Conservation (phyloP, 768 basidiomycete species). For the Mycena leptocephala region DNA sequence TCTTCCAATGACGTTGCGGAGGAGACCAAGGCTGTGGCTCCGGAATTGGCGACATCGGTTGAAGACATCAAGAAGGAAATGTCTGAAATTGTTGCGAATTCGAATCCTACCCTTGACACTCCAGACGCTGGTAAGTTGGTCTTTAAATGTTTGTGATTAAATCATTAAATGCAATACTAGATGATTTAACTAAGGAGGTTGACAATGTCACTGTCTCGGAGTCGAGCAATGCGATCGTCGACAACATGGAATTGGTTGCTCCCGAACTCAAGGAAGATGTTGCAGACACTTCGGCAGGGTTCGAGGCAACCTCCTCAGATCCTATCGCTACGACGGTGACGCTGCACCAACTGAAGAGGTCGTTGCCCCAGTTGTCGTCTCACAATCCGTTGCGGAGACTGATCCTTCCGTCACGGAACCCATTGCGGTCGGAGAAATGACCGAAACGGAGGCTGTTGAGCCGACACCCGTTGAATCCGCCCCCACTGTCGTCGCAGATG, state of each 20-base stretch:
- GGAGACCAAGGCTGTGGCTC: neutral
- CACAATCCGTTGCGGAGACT: neutral
- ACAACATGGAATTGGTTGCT: neutral
- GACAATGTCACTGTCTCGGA: neutral
- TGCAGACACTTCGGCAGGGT: no score
- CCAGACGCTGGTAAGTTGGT: no score
- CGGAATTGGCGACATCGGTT: neutral
- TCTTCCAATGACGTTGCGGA: neutral
- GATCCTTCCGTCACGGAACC: neutral
- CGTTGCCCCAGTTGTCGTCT: neutral
- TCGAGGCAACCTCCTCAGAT: neutral
- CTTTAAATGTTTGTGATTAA: no score
- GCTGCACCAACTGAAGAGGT: neutral
- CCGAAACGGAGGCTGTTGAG: no score
- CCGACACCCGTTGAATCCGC: neutral
- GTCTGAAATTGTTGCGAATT: no score
- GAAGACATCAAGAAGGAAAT: no score
- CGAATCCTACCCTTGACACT: no score
- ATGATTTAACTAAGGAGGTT: no score
- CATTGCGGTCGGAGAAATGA: neutral
- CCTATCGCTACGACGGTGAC: neutral
- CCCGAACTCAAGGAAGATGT: neutral
- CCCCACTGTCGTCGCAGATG: neutral
- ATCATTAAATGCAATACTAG: no score
- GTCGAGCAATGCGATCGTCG: neutral